Evolutionary conservation across 139 green algal genomes (phyloP).

Genomic region (Picochlorum sp.): DNA sequence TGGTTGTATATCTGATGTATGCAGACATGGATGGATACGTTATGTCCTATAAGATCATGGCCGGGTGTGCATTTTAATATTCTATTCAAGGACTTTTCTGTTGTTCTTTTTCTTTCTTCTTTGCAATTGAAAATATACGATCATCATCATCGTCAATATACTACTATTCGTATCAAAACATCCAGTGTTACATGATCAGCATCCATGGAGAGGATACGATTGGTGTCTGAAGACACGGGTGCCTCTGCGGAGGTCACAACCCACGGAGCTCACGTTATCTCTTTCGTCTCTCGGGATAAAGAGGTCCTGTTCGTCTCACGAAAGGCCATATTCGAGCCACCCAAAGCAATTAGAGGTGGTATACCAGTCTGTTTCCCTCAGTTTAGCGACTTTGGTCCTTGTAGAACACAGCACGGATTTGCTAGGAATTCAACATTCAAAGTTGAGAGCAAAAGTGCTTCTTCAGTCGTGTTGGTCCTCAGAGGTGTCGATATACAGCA

Average conservation of each 20-base stretch:
- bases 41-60: too few relatives aligned
- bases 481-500: conserved; percentile 4
- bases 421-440: conserved; percentile 61
- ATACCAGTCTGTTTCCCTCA: conserved; percentile 83
- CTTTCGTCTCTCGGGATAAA: conserved; percentile 30
- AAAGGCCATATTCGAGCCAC: conserved; percentile 68
- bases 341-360: conserved; percentile 79
- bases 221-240: too few relatives aligned
- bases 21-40: too few relatives aligned
- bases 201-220: too few relatives aligned
- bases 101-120: too few relatives aligned
- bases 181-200: too few relatives aligned
- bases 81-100: too few relatives aligned
- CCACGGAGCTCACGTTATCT: conserved; percentile 61
- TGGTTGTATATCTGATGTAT: too few relatives aligned
- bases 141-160: too few relatives aligned
- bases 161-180: too few relatives aligned
- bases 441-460: conserved; percentile 15
- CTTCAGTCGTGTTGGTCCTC: conserved; percentile 24
- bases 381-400: conserved; percentile 67
- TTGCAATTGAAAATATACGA: too few relatives aligned
- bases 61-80: too few relatives aligned
- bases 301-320: conserved; percentile 21
- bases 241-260: conserved; percentile 36
- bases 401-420: conserved; percentile 72